Conservation (phyloP, 441 rosid genomes). For the Brassica hybrid region DNA sequence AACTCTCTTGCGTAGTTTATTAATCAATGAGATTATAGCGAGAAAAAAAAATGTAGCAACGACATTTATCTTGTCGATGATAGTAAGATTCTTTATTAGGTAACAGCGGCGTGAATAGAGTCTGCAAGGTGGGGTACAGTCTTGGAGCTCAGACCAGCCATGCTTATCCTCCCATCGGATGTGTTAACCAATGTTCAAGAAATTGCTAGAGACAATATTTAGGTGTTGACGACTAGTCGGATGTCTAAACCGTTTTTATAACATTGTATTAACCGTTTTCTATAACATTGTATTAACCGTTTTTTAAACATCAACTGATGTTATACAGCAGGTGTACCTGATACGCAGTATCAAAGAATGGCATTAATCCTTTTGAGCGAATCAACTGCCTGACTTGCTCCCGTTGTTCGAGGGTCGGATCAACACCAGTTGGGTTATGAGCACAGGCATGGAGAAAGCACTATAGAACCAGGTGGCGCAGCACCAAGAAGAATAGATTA, state of each 20-base stretch:
- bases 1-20: constrained; percentile 24
- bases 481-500: constrained; percentile 46
- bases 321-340: constrained; percentile 57
- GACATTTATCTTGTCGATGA: constrained; percentile 16
- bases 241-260: too few relatives aligned
- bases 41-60: constrained; percentile 13
- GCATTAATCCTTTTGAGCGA: constrained; percentile 69
- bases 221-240: too few relatives aligned
- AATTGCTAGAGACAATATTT: too few relatives aligned
- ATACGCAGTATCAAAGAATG: constrained; percentile 96
- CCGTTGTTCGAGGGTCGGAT: constrained; percentile 89
- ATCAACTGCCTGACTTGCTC: constrained; percentile 77
- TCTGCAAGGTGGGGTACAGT: constrained; percentile 86
- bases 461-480: constrained; percentile 83
- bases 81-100: constrained; percentile 23
- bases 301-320: too few relatives aligned
- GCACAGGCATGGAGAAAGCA: constrained; percentile 97
- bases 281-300: too few relatives aligned
- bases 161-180: constrained; percentile 99
- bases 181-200: too few relatives aligned
- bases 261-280: too few relatives aligned
- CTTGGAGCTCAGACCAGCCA: constrained; percentile 91
- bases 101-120: constrained; percentile 77
- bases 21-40: constrained; percentile 13
- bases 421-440: constrained; percentile 97